Base-by-base conservation (phyloP, 2,329 filamentous ascomycete species). In the Phyllosticta citriasiana region DNA sequence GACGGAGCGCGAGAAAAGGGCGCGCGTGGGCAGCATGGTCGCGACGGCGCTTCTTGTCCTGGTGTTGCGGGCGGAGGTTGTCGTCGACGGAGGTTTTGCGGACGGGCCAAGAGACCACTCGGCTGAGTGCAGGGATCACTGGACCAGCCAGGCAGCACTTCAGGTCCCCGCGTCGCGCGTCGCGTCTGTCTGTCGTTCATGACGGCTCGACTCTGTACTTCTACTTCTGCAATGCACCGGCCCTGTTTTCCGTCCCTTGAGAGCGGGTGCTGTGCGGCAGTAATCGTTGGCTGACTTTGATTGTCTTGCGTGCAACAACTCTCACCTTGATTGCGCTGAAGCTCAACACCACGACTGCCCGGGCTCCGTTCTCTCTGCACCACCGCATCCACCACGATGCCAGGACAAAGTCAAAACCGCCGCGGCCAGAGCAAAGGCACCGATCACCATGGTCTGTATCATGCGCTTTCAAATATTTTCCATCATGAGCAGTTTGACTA, bases 1-100 rank as follows among this genome's bases (percentile, higher is more conserved):
- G 70, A 92, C 86, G 57, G 90, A 94, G 68, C 90, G 87, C 77
- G 85, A 86, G 65, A 66, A 71, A 10, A 75, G 81, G 69, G 79
- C 80, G 70, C 84, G 80, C 67, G 88, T 89, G 65, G 59, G 59
- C 26, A 61, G 26, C 59, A 61, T 61, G 10, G 27, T 60, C 33
- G 53, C 9, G 53, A 30, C 14, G 10, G 57, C 26, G 59, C 5
- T 35, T n/a, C 40, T 47, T 47, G 14, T 47, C 14, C 50, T 22
- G 16, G 52, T 57, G 56, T 26, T 52, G 53, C 40, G 24, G 27
- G 53, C 35, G 25, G 53, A 24, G 54, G 4, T 40, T 25, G 53
- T 53, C 30, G 55, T 55, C 16, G 58, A 50, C 55, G 53, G 58
- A 56, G 19, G 58, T 10, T 52, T 55, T 56, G 54, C 54, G 51